phyloP scores from a whole-genome alignment of 345 rosid genomes.

The Passiflora organensis region DNA sequence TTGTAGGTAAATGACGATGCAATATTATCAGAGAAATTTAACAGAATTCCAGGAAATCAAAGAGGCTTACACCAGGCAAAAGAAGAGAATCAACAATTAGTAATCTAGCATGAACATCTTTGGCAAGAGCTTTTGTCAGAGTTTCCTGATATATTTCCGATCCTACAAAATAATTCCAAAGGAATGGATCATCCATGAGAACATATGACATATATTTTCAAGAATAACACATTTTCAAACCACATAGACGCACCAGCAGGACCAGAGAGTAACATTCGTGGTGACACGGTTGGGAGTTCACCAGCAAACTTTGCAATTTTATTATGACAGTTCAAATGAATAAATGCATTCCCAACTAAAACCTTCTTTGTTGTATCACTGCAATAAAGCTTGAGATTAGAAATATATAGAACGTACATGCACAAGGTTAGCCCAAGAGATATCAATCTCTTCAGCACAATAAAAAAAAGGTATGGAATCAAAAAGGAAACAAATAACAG shows the following conservation, averaged over 20 bases:
- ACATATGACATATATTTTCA: background rate
- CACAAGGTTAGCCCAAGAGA: background rate
- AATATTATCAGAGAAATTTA: too few species aligned
- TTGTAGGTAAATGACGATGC: too few species aligned
- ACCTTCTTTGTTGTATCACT: slow-evolving; percentile 90
- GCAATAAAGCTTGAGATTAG: slow-evolving; percentile 24
- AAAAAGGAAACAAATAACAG: background rate
- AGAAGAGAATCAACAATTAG: slow-evolving; percentile 78
- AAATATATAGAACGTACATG: background rate
- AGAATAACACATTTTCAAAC: background rate
- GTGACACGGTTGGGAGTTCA: slow-evolving; percentile 68
- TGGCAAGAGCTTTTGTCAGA: slow-evolving; percentile 82
- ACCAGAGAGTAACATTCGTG: slow-evolving; percentile 88
- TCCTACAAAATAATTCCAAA: slow-evolving; percentile 38
- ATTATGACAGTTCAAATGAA: slow-evolving; percentile 69
- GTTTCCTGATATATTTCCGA: slow-evolving; percentile 98
- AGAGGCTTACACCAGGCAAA: slow-evolving; percentile 84
- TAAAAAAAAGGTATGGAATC: background rate
- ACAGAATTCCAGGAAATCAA: background rate
- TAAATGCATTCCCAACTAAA: slow-evolving; percentile 62
- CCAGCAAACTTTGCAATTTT: slow-evolving; percentile 61
- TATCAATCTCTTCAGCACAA: background rate
- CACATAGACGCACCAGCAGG: slow-evolving; percentile 60
- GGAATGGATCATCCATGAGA: background rate
- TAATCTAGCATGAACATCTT: slow-evolving; percentile 72